Evolutionary conservation across 257 asterid genomes (phyloP).

Genomic region (Solanum rostratum): DNA sequence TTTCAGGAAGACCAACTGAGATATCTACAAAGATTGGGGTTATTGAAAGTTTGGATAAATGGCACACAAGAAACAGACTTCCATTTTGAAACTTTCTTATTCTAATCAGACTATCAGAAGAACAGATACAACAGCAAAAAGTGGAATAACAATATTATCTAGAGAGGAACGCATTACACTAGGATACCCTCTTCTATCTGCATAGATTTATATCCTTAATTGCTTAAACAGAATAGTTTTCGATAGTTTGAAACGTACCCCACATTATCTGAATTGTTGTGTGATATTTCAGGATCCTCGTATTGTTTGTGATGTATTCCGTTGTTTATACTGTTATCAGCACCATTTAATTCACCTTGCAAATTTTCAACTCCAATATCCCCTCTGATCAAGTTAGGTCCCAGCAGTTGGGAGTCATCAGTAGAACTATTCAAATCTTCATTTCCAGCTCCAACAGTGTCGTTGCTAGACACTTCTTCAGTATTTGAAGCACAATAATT

Average conservation of each 20-base stretch:
- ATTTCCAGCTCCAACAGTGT: conserved; percentile 12
- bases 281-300: not conserved
- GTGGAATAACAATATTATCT: not conserved
- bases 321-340: not conserved
- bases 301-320: not conserved
- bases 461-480: conserved; percentile 10
- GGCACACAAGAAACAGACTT: not conserved
- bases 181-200: not conserved
- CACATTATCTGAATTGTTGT: not conserved
- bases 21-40: not conserved
- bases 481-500: conserved; percentile 14
- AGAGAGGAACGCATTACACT: not conserved
- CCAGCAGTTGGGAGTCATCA: conserved; percentile 13
- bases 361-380: conserved; percentile 11
- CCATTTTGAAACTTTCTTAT: not conserved
- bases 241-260: not conserved
- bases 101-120: not conserved
- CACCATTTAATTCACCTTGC: conserved; percentile 20
- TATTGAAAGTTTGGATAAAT: not conserved
- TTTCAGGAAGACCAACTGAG: not conserved
- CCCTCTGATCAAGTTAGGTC: conserved; percentile 12
- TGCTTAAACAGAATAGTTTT: not conserved
- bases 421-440: conserved; percentile 19
- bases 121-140: not conserved
- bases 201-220: not conserved